Percentiles rank a stretch among this genome's conserved stretches.
phyloP scores from a whole-genome alignment of 805 yeast genomes.

The Starmerella apis region DNA sequence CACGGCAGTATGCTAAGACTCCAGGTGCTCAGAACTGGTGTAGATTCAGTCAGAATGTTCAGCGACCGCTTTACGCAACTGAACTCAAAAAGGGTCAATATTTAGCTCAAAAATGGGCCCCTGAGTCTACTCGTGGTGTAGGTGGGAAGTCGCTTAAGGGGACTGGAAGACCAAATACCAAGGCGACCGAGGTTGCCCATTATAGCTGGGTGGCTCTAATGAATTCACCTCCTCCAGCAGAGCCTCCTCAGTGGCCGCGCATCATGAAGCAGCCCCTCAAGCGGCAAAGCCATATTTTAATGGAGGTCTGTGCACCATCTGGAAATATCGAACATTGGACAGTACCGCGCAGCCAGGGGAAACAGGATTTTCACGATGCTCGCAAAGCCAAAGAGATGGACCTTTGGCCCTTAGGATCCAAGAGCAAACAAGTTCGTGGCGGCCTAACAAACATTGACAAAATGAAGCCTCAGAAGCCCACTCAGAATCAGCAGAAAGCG shows the following conservation, averaged over 20 bases:
- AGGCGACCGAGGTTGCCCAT: conserved; percentile 57
- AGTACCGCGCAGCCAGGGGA: conserved; percentile 65
- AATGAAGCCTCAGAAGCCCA: neutral
- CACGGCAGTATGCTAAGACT: conserved; percentile 33
- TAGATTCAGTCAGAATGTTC: conserved; percentile 56
- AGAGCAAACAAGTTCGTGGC: conserved; percentile 37
- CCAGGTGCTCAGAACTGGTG: conserved; percentile 60
- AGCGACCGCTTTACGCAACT: conserved; percentile 66
- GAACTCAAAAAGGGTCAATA: conserved; percentile 77
- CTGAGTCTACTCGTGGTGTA: conserved; percentile 41
- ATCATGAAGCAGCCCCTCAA: conserved; percentile 56
- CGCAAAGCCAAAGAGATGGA: conserved; percentile 79
- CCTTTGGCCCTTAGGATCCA: conserved; percentile 68
- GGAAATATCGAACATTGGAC: conserved; percentile 83
- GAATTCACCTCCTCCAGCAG: conserved; percentile 37
- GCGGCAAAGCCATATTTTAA: conserved; percentile 68
- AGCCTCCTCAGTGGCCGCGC: conserved; percentile 47
- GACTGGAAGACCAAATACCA: conserved; percentile 67
- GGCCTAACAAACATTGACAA: conserved; percentile 15
- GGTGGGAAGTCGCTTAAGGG: conserved; percentile 46
- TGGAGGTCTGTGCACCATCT: conserved; percentile 67
- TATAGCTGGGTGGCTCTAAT: conserved; percentile 60
- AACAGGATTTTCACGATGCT: conserved; percentile 77
- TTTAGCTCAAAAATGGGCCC: conserved; percentile 61
- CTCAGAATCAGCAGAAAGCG: neutral